These are phyloP conservation scores for Botrytis aclada DNA, from an alignment of 2,329 filamentous ascomycete genomes.

Conservation along the genomic window DNA sequence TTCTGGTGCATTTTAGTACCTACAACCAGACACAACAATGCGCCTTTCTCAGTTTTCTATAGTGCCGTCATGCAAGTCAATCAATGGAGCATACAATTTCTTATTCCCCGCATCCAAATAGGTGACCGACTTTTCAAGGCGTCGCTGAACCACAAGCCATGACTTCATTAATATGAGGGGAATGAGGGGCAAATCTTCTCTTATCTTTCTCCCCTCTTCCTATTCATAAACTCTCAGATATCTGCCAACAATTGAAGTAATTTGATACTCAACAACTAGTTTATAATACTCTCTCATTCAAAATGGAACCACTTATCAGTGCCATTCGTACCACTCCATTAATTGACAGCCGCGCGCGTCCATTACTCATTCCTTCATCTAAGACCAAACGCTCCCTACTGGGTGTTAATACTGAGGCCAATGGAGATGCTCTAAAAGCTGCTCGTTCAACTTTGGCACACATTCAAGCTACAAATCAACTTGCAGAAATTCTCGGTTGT, in stretches of 20 bases:
- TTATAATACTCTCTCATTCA: neutral
- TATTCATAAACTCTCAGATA: neutral
- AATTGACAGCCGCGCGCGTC: constrained; percentile 72
- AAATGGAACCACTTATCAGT: constrained; percentile 16
- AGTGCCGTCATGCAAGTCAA: constrained; percentile 1
- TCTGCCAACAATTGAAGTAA: neutral
- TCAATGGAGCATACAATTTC: neutral
- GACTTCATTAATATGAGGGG: neutral
- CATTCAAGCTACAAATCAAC: constrained; percentile 65
- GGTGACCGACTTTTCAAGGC: neutral
- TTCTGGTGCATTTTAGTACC: neutral
- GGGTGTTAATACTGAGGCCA: constrained; percentile 69
- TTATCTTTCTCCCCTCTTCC: no score
- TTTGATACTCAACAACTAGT: neutral
- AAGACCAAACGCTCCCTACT: constrained; percentile 49
- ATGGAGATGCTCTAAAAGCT: constrained; percentile 63
- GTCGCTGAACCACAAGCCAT: neutral
- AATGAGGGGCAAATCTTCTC: neutral
- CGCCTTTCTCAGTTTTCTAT: neutral
- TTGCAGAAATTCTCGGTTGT: constrained; percentile 63
- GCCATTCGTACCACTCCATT: constrained; percentile 57
- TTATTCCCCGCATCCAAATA: neutral
- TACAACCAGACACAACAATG: neutral
- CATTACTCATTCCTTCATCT: constrained; percentile 55
- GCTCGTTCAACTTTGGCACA: constrained; percentile 63